Evolutionary conservation across 2,329 filamentous ascomycete genomes (phyloP), one percentile per base, ranked within the genome.

Genomic region (Aspergillus sp.): DNA sequence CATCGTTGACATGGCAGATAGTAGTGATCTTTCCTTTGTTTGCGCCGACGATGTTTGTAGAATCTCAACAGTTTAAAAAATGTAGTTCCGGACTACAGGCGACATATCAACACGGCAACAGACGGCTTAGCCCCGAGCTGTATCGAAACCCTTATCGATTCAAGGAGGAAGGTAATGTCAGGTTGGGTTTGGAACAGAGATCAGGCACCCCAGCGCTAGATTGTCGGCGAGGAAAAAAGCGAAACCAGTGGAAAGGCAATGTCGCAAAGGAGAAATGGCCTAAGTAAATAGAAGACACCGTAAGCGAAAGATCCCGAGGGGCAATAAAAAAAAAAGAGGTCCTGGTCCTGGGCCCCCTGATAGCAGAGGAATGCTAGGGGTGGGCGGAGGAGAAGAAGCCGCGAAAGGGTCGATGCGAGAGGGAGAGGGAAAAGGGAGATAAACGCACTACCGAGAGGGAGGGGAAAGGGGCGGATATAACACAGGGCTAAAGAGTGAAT

Each of bases 321-420:
- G 25, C 25, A 29, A 29, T 9, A 29, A 29, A 7, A 29, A 29
- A 29, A 7, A 10, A 29, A 29, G 25, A 10, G 11, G 25, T 29
- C 11, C 25, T 29, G 25, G 25, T 10, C 7, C 25, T 29, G 25
- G 11, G 25, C 25, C 34, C 34, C 17, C 38, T 43, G 41, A 32
- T 51, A 21, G 45, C 44, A 49, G 48, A 42, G 50, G 45, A 44
- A 41, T 42, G 40, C 40, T 20, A 34, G 41, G 42, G 41, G 46
- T 40, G 53, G 25, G 7, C 25, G 25, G 25, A 25, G 23, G 49
- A 47, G 36, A 25, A 47, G 45, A 54, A 48, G 42, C 49, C 42
- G 52, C 56, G 45, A 51, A 52, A 51, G 49, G 44, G 32, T 48
- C 43, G 51, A 52, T 48, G 45, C 7, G 49, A 45, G 51, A 49